Percentiles rank a stretch among this genome's conserved stretches.
phyloP scores from a whole-genome alignment of 73 alveolate species.

The Paramecium biaurelia region DNA sequence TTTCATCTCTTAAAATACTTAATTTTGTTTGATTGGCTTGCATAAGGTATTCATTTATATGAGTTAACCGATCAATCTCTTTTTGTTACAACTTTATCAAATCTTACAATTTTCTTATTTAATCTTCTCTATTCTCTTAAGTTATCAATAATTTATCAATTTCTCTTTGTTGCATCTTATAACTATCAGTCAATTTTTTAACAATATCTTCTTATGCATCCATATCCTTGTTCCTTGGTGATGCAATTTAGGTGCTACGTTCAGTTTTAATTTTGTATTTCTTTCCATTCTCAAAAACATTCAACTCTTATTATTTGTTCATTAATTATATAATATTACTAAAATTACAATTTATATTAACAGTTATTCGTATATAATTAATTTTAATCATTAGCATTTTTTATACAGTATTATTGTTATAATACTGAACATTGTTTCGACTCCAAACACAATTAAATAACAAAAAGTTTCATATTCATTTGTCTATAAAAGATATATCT shows the following conservation, averaged over 20 bases:
- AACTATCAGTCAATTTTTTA: neutral
- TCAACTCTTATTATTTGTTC: neutral
- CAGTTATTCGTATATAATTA: neutral
- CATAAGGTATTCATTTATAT: neutral
- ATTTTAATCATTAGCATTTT: neutral
- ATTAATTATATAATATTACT: neutral
- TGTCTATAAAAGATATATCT: neutral
- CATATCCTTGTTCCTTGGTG: neutral
- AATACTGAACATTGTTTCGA: neutral
- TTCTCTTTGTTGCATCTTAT: neutral
- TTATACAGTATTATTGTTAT: neutral
- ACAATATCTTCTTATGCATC: neutral
- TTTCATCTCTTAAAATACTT: conserved; percentile 19
- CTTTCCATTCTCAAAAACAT: neutral
- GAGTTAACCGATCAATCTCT: neutral
- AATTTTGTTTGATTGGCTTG: neutral
- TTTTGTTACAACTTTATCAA: neutral
- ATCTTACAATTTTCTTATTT: neutral
- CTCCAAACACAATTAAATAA: neutral
- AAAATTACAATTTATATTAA: neutral
- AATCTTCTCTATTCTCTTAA: neutral
- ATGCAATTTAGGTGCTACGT: neutral
- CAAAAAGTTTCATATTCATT: neutral
- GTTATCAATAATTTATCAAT: neutral
- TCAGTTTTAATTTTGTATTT: neutral